These are phyloP conservation scores for Aphanomyces euteiches DNA, from an alignment of 352 stramenopile genomes.

Conservation along the genomic window DNA sequence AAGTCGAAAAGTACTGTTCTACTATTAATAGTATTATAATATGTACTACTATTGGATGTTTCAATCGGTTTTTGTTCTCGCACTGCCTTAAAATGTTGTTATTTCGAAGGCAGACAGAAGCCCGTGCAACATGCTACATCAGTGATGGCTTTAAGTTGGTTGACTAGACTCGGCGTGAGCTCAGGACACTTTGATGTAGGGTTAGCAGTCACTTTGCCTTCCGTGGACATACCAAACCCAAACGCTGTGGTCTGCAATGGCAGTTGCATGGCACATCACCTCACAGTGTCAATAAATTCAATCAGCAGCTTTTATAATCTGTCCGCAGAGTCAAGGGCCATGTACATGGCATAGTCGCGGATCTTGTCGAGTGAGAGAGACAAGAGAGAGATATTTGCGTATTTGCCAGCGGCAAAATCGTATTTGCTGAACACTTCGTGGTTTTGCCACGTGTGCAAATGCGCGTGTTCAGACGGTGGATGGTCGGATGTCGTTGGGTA, in stretches of 20 bases:
- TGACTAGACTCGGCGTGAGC: background rate
- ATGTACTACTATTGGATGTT: too few relatives aligned
- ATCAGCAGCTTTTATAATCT: too few relatives aligned
- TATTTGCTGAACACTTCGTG: conserved; percentile 1
- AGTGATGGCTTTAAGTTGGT: conserved; percentile 12
- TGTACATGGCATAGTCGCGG: conserved; percentile 4
- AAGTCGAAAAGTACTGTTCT: too few relatives aligned
- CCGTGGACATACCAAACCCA: background rate
- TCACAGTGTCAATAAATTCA: too few relatives aligned
- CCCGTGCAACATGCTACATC: conserved; percentile 3
- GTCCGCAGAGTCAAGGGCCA: conserved; percentile 2
- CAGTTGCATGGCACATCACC: background rate
- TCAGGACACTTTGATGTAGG: conserved; percentile 10
- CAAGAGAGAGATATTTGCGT: background rate
- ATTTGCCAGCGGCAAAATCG: background rate
- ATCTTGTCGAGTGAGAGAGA: background rate
- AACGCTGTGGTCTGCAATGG: background rate
- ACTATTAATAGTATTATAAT: too few relatives aligned
- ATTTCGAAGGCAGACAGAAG: background rate
- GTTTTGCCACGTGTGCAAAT: conserved; percentile 1
- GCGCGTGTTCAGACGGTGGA: background rate
- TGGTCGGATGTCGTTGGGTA: background rate
- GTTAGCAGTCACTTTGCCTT: background rate
- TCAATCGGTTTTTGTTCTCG: too few relatives aligned
- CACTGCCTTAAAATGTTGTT: too few relatives aligned